A percentile compares a stretch with the other conserved stretches of the same genome.
These are phyloP conservation scores for Jackrogersella multiformis DNA, from an alignment of 495 filamentous ascomycete genomes.

Conservation along the genomic window DNA sequence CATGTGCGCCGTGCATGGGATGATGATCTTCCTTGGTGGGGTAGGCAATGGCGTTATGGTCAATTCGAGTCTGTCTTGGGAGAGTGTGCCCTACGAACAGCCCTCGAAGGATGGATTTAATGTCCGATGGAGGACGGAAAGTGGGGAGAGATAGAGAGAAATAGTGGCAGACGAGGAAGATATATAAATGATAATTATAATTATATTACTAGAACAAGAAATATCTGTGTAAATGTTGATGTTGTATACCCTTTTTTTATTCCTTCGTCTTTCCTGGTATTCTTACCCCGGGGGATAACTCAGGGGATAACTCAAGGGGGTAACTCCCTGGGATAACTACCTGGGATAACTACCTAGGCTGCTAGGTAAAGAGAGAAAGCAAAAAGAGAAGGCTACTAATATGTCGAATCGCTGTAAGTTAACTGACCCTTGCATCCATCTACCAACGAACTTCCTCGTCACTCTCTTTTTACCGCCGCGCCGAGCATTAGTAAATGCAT, in stretches of 20 bases:
- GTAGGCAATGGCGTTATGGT: conserved; percentile 27
- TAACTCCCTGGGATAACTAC: no score
- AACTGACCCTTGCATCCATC: conserved; percentile 39
- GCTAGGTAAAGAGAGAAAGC: no score
- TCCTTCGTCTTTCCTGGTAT: no score
- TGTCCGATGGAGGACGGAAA: conserved; percentile 25
- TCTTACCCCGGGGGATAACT: no score
- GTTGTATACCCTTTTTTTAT: no score
- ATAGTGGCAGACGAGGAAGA: conserved; percentile 1
- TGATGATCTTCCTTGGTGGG: conserved; percentile 35
- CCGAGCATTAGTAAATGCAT: conserved; percentile 40
- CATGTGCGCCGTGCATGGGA: conserved; percentile 28
- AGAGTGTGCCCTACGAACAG: not conserved
- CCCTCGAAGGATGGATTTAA: conserved; percentile 9
- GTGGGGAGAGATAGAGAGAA: conserved; percentile 3
- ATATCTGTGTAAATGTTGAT: not conserved
- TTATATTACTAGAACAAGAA: no score
- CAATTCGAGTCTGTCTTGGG: conserved; percentile 3
- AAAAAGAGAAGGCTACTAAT: conserved; percentile 12
- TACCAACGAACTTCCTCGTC: conserved; percentile 43
- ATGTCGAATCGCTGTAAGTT: conserved; percentile 29
- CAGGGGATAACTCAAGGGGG: no score
- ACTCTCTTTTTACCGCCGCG: conserved; percentile 43
- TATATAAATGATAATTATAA: not conserved
- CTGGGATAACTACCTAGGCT: not conserved